Conservation (phyloP, 2,329 filamentous ascomycete genomes). For the Pleochaeta shiraiana region DNA sequence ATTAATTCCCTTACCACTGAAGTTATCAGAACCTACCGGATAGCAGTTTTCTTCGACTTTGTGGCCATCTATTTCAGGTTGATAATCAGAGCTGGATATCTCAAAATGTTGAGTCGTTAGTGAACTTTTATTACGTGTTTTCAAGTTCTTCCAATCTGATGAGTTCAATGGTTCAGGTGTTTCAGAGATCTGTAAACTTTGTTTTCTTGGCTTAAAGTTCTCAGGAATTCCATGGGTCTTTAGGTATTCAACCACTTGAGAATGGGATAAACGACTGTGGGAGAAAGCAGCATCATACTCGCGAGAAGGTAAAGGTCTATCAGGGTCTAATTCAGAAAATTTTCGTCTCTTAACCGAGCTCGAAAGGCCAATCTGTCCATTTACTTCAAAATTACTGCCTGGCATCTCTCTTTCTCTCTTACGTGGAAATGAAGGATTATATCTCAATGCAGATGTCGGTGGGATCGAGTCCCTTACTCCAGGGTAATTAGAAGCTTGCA, state of each 20-base stretch:
- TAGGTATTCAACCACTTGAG: slow-evolving; percentile 8
- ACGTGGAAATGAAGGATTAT: slow-evolving; percentile 9
- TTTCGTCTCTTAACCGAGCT: slow-evolving; percentile 15
- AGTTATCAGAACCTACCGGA: neutral
- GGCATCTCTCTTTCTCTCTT: slow-evolving; percentile 15
- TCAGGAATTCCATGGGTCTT: slow-evolving; percentile 10
- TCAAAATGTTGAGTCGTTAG: neutral
- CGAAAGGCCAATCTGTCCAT: slow-evolving; percentile 6
- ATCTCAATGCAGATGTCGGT: slow-evolving; percentile 17
- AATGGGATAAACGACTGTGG: neutral
- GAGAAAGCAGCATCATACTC: slow-evolving; percentile 9
- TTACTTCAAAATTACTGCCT: slow-evolving; percentile 6
- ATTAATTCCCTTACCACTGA: no score
- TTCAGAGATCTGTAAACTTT: neutral
- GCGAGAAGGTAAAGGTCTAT: slow-evolving; percentile 15
- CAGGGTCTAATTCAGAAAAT: slow-evolving; percentile 12
- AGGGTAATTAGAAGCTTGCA: slow-evolving; percentile 13
- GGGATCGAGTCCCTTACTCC: slow-evolving; percentile 16
- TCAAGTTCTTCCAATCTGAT: neutral
- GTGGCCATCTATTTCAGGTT: neutral
- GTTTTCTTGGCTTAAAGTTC: slow-evolving; percentile 12
- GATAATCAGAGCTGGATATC: neutral
- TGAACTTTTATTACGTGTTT: neutral
- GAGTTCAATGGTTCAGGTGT: slow-evolving; percentile 8
- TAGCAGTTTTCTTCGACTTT: neutral